These are phyloP conservation scores for Candolleomyces aberdarensis DNA, from an alignment of 768 basidiomycete genomes.

Conservation along the genomic window DNA sequence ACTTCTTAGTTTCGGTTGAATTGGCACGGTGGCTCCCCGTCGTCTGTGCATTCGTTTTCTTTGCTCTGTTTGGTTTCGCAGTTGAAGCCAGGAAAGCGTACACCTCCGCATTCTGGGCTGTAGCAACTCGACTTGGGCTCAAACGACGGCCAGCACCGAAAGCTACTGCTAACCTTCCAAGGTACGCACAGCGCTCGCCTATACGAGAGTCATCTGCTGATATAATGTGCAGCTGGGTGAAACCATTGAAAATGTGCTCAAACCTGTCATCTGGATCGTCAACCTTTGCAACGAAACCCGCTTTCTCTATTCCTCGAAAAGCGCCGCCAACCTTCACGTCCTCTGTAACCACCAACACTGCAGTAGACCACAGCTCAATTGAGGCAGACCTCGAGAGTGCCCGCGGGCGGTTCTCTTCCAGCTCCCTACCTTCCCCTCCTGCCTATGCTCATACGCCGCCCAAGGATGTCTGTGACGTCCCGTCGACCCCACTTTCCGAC, in stretches of 20 bases:
- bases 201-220: too few relatives aligned
- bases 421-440: not conserved
- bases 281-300: not conserved
- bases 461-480: not conserved
- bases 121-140: constrained; percentile 20
- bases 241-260: not conserved
- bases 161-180: not conserved
- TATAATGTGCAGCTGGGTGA: not conserved
- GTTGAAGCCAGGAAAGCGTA: constrained; percentile 48
- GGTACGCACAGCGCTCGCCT: not conserved
- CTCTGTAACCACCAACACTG: not conserved
- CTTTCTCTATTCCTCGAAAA: not conserved
- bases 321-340: not conserved
- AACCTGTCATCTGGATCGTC: not conserved
- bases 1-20: not conserved
- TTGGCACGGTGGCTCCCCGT: constrained; percentile 6
- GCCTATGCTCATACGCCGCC: not conserved
- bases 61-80: constrained; percentile 53
- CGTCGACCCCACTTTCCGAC: not conserved
- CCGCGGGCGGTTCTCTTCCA: not conserved
- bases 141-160: not conserved
- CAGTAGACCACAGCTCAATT: not conserved
- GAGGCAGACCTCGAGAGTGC: not conserved
- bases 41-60: constrained; percentile 43
- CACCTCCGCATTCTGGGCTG: constrained; percentile 15